Evolutionary conservation across 192 early-diverging fungal species (phyloP).

Genomic region (Chytriomyces hyalinus): DNA sequence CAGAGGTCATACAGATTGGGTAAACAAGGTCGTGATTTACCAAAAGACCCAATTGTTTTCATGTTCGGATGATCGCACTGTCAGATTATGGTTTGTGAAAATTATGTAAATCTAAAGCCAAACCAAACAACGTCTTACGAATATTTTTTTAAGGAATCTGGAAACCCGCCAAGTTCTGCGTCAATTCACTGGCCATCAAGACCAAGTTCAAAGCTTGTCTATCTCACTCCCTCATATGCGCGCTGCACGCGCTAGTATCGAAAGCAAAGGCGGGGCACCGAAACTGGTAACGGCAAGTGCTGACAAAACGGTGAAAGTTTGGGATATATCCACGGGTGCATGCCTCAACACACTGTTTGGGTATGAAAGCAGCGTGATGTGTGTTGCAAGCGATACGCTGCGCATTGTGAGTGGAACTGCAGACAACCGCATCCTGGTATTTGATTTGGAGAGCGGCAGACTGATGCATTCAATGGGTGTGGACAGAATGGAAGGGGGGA

Average conservation of each 20-base stretch:
- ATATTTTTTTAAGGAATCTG: conserved; percentile 57
- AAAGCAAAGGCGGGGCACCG: conserved; percentile 36
- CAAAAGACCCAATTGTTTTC: conserved; percentile 66
- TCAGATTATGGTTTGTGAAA: conserved; percentile 37
- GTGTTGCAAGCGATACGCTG: conserved; percentile 72
- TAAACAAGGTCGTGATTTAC: conserved; percentile 86
- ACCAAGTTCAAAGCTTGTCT: conserved; percentile 51
- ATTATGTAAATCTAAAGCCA: conserved; percentile 53
- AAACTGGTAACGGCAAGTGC: conserved; percentile 91
- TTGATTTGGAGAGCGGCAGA: conserved; percentile 80
- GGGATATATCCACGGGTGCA: conserved; percentile 86
- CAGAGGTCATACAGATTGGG: conserved; percentile 86
- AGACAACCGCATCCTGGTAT: conserved; percentile 90
- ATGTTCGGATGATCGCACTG: conserved; percentile 88
- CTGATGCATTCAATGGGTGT: conserved; percentile 69
- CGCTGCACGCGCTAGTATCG: conserved; percentile 33
- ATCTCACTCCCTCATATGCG: conserved; percentile 33
- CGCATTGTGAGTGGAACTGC: conserved; percentile 82
- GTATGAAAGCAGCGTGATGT: conserved; percentile 87
- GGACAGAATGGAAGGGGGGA: conserved; percentile 81
- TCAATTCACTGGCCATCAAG: conserved; percentile 55
- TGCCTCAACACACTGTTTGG: conserved; percentile 78
- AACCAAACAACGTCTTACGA: not conserved
- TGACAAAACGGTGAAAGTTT: conserved; percentile 90
- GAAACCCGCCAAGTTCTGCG: conserved; percentile 70